Conservation (phyloP, 169 alveolate genomes). For the Fabrea salina region DNA sequence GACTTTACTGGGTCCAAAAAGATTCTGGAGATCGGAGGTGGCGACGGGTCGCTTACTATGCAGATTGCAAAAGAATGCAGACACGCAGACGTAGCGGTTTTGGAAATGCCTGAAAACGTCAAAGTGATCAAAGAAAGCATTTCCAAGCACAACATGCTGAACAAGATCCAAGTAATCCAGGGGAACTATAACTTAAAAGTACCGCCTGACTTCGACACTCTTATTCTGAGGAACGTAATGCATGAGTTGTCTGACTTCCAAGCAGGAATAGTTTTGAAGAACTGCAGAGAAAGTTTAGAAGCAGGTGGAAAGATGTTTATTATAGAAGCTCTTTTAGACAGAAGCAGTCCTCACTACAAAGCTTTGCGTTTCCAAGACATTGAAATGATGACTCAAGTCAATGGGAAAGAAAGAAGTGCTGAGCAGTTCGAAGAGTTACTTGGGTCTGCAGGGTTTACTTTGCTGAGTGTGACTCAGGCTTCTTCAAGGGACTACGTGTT, state of each 20-base stretch:
- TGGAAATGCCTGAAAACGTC: neutral
- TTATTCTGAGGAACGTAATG: neutral
- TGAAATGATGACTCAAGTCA: neutral
- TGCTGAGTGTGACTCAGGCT: neutral
- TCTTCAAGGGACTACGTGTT: no score
- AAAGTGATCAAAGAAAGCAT: neutral
- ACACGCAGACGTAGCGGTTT: neutral
- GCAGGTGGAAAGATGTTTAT: neutral
- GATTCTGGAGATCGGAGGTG: slow-evolving; percentile 23
- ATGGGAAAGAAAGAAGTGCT: neutral
- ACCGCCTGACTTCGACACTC: neutral
- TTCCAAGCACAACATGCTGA: neutral
- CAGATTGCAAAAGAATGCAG: neutral
- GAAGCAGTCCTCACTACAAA: neutral
- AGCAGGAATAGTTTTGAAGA: neutral
- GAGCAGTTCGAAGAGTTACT: neutral
- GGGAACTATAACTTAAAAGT: neutral
- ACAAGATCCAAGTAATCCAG: neutral
- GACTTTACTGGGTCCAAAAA: neutral
- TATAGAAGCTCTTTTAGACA: neutral
- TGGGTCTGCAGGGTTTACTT: neutral
- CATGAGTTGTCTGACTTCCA: neutral
- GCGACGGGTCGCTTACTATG: neutral
- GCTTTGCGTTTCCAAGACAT: neutral
- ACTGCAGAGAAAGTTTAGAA: neutral